These are phyloP conservation scores for Xylariaceae sp. DNA, from an alignment of 2,329 filamentous ascomycete genomes.

Conservation along the genomic window DNA sequence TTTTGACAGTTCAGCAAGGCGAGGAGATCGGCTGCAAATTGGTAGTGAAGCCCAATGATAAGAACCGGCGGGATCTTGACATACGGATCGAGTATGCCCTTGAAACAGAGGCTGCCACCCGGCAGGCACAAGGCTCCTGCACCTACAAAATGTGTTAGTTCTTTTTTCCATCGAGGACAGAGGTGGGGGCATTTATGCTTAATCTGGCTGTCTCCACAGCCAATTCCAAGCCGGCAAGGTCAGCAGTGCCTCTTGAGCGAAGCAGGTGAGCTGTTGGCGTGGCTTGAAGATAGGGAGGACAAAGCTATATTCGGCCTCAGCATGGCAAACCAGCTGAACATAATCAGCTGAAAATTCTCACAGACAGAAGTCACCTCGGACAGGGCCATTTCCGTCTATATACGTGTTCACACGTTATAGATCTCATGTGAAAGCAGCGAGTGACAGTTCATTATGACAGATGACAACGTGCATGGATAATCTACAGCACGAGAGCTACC, in stretches of 20 bases:
- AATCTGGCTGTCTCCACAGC: not conserved
- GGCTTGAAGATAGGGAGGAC: not conserved
- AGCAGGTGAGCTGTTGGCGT: not conserved
- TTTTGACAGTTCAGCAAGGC: constrained; percentile 82
- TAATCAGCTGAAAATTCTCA: not conserved
- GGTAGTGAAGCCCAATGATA: constrained; percentile 80
- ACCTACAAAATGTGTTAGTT: constrained; percentile 72
- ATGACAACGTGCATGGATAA: constrained; percentile 4
- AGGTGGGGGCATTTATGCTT: not conserved
- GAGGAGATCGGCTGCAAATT: constrained; percentile 72
- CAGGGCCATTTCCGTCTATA: constrained; percentile 2
- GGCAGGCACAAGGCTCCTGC: constrained; percentile 63
- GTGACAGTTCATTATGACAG: constrained; percentile 8
- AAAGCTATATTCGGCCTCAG: not conserved
- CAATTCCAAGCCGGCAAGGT: not conserved
- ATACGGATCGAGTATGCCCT: constrained; percentile 81
- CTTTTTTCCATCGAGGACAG: not conserved
- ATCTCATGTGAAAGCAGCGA: constrained; percentile 8
- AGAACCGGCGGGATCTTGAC: constrained; percentile 93
- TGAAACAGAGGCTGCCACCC: constrained; percentile 65
- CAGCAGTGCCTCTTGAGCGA: constrained; percentile 1
- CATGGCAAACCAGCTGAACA: not conserved
- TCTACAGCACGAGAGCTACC: not conserved
- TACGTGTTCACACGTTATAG: constrained; percentile 5
- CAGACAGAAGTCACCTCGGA: not conserved